Evolutionary conservation across 2,329 filamentous ascomycete species (phyloP).

Genomic region (Clonostachys byssicola): DNA sequence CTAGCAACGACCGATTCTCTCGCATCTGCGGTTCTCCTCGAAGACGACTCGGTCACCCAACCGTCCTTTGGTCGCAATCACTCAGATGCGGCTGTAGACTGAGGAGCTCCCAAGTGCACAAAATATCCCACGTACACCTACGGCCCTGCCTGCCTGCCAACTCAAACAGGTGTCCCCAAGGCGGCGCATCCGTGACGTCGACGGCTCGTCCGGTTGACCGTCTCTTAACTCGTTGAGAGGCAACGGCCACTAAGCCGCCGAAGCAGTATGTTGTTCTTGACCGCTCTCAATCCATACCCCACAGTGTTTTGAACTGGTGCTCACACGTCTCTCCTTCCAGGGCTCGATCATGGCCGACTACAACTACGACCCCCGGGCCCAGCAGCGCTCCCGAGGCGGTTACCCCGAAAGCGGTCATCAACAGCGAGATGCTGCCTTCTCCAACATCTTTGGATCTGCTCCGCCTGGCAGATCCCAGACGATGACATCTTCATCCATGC

Average conservation of each 20-base stretch:
- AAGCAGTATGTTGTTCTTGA: neutral
- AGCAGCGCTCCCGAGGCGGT: constrained; percentile 38
- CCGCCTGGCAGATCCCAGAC: constrained; percentile 90
- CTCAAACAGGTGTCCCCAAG: too few relatives aligned
- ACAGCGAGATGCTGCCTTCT: constrained; percentile 92
- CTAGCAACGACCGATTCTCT: too few relatives aligned
- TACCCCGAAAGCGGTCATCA: constrained; percentile 44
- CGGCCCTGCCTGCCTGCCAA: too few relatives aligned
- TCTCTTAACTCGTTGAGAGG: too few relatives aligned
- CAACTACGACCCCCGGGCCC: constrained; percentile 46
- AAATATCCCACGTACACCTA: too few relatives aligned
- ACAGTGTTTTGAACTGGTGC: neutral
- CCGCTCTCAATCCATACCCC: neutral
- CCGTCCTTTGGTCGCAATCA: too few relatives aligned
- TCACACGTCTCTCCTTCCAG: neutral
- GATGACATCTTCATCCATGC: constrained; percentile 76
- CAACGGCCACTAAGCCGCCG: neutral
- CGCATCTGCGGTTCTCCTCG: too few relatives aligned
- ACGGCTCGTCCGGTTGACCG: too few relatives aligned
- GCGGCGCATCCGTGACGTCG: too few relatives aligned
- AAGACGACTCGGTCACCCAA: too few relatives aligned
- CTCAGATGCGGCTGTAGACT: too few relatives aligned
- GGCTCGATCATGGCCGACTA: constrained; percentile 51
- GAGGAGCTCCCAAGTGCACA: too few relatives aligned
- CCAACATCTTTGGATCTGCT: constrained; percentile 87